phyloP scores from a whole-genome alignment of 768 basidiomycete genomes.

The Clitopilus hobsonii region DNA sequence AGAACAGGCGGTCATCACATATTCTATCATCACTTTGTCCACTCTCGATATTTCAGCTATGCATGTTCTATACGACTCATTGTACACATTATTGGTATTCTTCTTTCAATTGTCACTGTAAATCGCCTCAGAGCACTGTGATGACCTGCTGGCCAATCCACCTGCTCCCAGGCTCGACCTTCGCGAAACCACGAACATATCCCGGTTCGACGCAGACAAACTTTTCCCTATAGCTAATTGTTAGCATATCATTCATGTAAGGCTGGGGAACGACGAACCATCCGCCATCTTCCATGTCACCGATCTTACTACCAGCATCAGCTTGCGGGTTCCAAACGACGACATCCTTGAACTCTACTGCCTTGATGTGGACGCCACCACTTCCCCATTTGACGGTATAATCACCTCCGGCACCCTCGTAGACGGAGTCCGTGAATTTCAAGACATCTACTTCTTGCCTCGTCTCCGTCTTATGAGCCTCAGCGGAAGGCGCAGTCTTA shows the following conservation, averaged over 20 bases:
- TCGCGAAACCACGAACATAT: constrained; percentile 67
- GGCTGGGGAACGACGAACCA: constrained; percentile 49
- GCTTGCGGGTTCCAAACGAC: constrained; percentile 95
- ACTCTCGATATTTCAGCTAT: too few species aligned
- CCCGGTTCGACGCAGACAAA: constrained; percentile 95
- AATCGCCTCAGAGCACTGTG: constrained; percentile 24
- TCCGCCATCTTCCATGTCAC: constrained; percentile 86
- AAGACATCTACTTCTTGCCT: constrained; percentile 64
- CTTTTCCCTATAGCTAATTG: constrained; percentile 48
- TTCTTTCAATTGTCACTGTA: neutral
- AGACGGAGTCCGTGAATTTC: constrained; percentile 70
- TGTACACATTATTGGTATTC: neutral
- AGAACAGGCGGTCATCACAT: too few species aligned
- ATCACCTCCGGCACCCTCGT: constrained; percentile 53
- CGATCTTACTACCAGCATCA: constrained; percentile 62
- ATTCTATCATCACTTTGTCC: too few species aligned
- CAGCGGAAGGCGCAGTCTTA: constrained; percentile 64
- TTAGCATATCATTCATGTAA: neutral
- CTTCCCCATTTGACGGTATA: constrained; percentile 58
- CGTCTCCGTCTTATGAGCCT: constrained; percentile 53
- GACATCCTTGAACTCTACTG: constrained; percentile 63
- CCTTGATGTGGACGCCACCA: constrained; percentile 49
- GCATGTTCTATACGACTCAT: neutral
- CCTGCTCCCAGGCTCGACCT: constrained; percentile 54
- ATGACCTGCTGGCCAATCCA: constrained; percentile 80